Evolutionary conservation across 2,329 filamentous ascomycete genomes (phyloP).

Genomic region (Macrophomina pseudophaseolina): DNA sequence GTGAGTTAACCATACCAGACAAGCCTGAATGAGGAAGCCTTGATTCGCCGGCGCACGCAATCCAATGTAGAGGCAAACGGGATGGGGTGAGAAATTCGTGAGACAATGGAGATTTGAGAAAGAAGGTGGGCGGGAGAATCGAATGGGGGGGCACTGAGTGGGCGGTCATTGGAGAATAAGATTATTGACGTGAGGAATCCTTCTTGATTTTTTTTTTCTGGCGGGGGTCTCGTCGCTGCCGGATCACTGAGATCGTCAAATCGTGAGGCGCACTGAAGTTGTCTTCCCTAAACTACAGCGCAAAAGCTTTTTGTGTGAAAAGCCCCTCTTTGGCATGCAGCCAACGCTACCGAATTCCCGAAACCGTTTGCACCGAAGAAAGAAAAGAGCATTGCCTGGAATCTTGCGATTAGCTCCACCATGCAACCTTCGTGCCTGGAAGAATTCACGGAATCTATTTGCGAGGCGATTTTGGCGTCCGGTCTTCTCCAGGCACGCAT

Average conservation of each 20-base stretch:
- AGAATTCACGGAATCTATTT: not conserved
- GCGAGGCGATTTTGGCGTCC: not conserved
- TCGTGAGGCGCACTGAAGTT: conserved; percentile 19
- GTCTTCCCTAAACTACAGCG: conserved; percentile 26
- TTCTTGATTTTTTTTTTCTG: conserved; percentile 17
- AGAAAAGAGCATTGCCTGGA: conserved; percentile 26
- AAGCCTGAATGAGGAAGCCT: conserved; percentile 48
- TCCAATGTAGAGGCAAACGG: not conserved
- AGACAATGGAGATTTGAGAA: no score
- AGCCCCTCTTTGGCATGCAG: conserved; percentile 15
- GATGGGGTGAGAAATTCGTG: not conserved
- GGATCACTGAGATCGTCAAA: conserved; percentile 26
- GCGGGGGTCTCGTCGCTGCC: conserved; percentile 14
- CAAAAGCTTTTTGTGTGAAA: conserved; percentile 9
- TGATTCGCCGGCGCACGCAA: conserved; percentile 45
- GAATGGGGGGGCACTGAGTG: not conserved
- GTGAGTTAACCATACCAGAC: conserved; percentile 20
- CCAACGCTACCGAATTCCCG: conserved; percentile 21
- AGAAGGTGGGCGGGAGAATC: not conserved
- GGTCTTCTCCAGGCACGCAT: not conserved
- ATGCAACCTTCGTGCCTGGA: not conserved
- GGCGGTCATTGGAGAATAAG: conserved; percentile 1
- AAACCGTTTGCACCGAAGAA: conserved; percentile 25
- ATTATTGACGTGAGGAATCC: conserved; percentile 13
- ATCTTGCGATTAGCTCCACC: not conserved